Base-by-base conservation (phyloP, 2,329 filamentous ascomycete genomes). In the Ascochyta pisi region DNA sequence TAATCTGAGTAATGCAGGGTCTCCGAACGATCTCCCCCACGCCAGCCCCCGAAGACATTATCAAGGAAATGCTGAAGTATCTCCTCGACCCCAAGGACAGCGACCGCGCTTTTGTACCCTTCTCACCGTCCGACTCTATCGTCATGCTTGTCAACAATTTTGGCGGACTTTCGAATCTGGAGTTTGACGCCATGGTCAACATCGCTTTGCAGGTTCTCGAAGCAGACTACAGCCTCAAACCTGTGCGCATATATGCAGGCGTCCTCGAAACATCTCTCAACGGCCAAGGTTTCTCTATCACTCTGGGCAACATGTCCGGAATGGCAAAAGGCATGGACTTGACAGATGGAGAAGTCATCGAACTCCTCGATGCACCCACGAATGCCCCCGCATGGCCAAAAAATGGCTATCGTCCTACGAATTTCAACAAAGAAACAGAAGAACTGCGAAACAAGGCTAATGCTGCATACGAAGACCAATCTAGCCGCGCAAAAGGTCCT, bases 241-340 rank as follows among this genome's bases (percentile, higher is more conserved):
- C 82, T 1, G 66, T 68, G 10, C 77, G 81, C 42, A 78, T 82
- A 38, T 81, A 82, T 58, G 76, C 77, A 1, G 79, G 78, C 6
- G 71, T 77, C 3, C 81, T 84, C 41, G 82, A 84, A 56, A 83
- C 82, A 0, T 83, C 81, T 0, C 70, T 85, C 8, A 84, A 85
- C 60, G 83, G 79, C 1, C 82, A 83, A 6, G 83, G 83, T 4
- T 85, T 84, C 75, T 83, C 80, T 7, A 80, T 85, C 29, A 84
- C 82, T 0, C 68, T 85, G 0, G 81, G 81, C 29, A 84, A 84
- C 60, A 70, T 85, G 43, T 78, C 77, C 3, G 73, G 77, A 33
- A 79, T 81, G 61, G 77, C 79, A 6, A 69, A 71, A 26, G 67
- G 76, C 10, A 78, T 79, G 60, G 66, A 69, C 4, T 65, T 77